Evolutionary conservation across 805 yeast species (phyloP).

Genomic region (Lipomyces yamanashiensis): DNA sequence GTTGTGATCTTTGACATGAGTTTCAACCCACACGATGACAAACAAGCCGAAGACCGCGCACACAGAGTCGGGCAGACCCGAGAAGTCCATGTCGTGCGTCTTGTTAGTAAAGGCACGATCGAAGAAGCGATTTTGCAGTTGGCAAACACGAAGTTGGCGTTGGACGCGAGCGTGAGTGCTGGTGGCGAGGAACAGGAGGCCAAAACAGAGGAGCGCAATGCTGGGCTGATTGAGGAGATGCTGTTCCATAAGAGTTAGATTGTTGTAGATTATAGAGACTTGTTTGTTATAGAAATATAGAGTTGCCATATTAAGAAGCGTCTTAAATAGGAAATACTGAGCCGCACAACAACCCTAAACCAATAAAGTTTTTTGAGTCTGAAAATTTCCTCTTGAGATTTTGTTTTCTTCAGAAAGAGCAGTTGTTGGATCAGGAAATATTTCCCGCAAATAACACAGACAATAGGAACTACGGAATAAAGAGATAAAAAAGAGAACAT

Average conservation of each 20-base stretch:
- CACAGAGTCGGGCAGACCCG: conserved; percentile 95
- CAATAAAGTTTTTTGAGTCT: background rate
- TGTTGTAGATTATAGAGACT: background rate
- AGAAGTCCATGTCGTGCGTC: conserved; percentile 76
- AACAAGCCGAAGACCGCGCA: conserved; percentile 98
- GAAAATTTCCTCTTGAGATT: background rate
- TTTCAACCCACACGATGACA: conserved; percentile 97
- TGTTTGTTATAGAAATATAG: conserved; percentile 1
- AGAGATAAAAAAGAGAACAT: background rate
- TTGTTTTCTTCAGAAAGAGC: background rate
- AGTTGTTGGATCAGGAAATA: too few relatives aligned
- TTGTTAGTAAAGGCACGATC: conserved; percentile 74
- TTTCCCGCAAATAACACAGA: background rate
- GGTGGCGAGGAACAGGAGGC: conserved; percentile 41
- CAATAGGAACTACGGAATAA: too few relatives aligned
- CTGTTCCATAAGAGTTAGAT: conserved; percentile 37
- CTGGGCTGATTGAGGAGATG: conserved; percentile 46
- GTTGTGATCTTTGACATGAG: conserved; percentile 92
- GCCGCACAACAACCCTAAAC: background rate
- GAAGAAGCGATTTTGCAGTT: conserved; percentile 87
- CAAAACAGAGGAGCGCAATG: conserved; percentile 47
- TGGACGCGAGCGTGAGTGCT: conserved; percentile 60
- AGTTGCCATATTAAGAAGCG: background rate
- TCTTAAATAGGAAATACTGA: background rate
- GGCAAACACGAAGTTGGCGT: conserved; percentile 87